A percentile compares a stretch with the other conserved stretches of the same genome.
phyloP scores from a whole-genome alignment of 805 yeast species.

The Ogataea methylovora region DNA sequence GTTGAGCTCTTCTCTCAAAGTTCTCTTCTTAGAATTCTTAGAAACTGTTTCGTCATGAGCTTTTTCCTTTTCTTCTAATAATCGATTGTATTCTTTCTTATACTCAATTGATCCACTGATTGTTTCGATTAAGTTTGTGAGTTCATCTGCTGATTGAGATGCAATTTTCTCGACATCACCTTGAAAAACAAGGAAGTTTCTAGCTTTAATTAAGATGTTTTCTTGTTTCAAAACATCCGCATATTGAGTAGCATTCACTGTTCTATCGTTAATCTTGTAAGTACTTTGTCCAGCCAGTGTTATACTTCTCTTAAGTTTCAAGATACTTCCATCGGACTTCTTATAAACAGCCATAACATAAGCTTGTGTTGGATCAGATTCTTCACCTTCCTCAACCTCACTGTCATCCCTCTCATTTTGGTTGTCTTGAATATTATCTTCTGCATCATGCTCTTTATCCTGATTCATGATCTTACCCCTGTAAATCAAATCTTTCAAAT shows the following conservation, averaged over 20 bases:
- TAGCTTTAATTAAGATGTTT: constrained; percentile 79
- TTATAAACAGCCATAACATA: constrained; percentile 76
- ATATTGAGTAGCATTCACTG: constrained; percentile 61
- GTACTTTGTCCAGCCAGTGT: constrained; percentile 53
- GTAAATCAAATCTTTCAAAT: constrained; percentile 70
- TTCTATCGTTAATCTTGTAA: constrained; percentile 55
- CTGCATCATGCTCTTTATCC: constrained; percentile 17
- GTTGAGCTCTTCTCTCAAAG: constrained; percentile 63
- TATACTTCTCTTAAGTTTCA: constrained; percentile 59
- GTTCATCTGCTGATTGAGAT: constrained; percentile 70
- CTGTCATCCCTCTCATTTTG: constrained; percentile 16
- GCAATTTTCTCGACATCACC: constrained; percentile 96
- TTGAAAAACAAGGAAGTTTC: constrained; percentile 90
- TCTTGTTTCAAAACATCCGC: constrained; percentile 59
- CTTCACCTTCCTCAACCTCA: constrained; percentile 12
- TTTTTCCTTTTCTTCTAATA: constrained; percentile 56
- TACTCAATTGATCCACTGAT: constrained; percentile 75
- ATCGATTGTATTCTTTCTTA: constrained; percentile 55
- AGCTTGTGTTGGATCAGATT: constrained; percentile 45
- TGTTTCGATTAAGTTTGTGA: constrained; percentile 68
- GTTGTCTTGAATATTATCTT: constrained; percentile 15
- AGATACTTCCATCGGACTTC: constrained; percentile 46
- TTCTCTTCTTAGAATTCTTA: constrained; percentile 61
- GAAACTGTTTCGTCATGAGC: constrained; percentile 59
- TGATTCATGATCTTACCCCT: constrained; percentile 47